Conservation (phyloP, 2,329 filamentous ascomycete genomes). For the Trichoderma sp. region DNA sequence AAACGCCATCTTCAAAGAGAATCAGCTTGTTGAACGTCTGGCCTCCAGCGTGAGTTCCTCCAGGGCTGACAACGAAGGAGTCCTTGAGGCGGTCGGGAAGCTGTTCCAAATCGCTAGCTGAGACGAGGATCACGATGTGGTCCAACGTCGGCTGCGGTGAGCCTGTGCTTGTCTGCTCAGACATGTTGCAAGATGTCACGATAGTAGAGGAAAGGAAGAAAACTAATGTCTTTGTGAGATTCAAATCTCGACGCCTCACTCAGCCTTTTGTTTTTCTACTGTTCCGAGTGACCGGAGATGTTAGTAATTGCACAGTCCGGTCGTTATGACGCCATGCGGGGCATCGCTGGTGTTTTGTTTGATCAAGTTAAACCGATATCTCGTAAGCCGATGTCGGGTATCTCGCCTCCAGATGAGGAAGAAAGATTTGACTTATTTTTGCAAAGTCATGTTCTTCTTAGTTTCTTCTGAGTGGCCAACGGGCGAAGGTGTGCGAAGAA, state of each 20-base stretch:
- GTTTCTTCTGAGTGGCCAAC: neutral
- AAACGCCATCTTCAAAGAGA: constrained; percentile 62
- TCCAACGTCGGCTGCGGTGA: constrained; percentile 47
- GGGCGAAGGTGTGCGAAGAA: neutral
- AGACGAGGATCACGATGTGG: constrained; percentile 65
- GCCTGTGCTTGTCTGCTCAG: neutral
- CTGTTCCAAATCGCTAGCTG: constrained; percentile 43
- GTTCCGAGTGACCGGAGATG: neutral
- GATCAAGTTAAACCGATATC: neutral
- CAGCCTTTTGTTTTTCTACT: neutral
- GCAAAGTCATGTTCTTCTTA: neutral
- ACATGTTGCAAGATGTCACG: neutral
- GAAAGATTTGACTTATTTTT: neutral
- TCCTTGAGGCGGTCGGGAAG: constrained; percentile 53
- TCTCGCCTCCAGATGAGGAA: neutral
- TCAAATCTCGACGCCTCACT: neutral
- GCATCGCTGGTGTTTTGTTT: neutral
- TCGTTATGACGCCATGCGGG: constrained; percentile 19
- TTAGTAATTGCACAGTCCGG: neutral
- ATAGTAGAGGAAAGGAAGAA: neutral
- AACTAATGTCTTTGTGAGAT: neutral
- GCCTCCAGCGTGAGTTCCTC: constrained; percentile 62
- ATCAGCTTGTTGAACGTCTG: constrained; percentile 64
- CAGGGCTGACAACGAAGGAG: constrained; percentile 59
- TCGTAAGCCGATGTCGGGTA: neutral